A percentile compares a stretch with the other conserved stretches of the same genome.
These are phyloP conservation scores for Solanum rostratum DNA, from an alignment of 257 asterid species.

Conservation along the genomic window DNA sequence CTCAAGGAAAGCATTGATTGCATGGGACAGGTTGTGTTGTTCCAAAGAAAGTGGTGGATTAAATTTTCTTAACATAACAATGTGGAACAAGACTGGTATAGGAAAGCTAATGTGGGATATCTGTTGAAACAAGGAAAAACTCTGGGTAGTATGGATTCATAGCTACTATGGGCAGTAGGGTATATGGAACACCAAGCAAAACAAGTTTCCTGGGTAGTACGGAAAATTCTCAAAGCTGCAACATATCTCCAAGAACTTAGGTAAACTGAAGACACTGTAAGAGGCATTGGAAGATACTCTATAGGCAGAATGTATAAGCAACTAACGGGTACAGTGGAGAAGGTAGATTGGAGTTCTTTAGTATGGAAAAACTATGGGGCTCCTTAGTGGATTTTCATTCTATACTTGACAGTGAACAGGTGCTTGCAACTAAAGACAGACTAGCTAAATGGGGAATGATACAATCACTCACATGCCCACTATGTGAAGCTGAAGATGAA, in stretches of 20 bases:
- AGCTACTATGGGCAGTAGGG: background rate
- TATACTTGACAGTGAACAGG: background rate
- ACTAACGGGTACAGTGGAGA: background rate
- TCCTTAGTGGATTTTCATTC: background rate
- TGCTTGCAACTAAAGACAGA: background rate
- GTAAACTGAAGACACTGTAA: background rate
- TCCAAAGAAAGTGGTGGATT: background rate
- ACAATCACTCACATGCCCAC: background rate
- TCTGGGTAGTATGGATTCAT: background rate
- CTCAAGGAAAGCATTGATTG: background rate
- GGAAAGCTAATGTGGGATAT: background rate
- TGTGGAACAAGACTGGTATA: background rate
- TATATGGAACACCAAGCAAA: background rate
- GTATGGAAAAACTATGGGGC: background rate
- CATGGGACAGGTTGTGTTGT: background rate
- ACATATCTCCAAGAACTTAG: background rate
- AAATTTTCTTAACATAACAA: background rate
- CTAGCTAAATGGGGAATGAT: background rate
- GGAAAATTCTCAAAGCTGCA: background rate
- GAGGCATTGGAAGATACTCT: background rate
- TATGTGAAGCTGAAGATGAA: background rate
- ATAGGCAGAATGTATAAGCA: background rate
- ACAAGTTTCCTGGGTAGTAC: background rate
- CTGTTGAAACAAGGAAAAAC: background rate
- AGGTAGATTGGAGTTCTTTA: background rate